These are phyloP conservation scores for Solanum okadae DNA, from an alignment of 257 asterid species.

Conservation along the genomic window DNA sequence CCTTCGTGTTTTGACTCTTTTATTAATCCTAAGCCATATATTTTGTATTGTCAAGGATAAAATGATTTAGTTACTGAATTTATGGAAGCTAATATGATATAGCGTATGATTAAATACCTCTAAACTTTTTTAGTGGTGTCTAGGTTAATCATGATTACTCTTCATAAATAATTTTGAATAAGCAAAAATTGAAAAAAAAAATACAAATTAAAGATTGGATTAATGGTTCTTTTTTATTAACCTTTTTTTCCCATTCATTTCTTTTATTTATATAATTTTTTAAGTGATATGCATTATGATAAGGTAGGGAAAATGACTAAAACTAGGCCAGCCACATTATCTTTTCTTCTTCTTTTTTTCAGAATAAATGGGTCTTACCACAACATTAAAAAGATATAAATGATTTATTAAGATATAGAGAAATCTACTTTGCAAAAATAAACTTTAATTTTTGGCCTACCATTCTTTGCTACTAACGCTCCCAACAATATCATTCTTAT, in stretches of 20 bases:
- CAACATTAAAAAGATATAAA: slow-evolving; percentile 16
- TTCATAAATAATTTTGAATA: not conserved
- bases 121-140: not conserved
- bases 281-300: not conserved
- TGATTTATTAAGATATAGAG: slow-evolving; percentile 17
- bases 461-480: slow-evolving; percentile 44
- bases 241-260: not conserved
- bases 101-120: not conserved
- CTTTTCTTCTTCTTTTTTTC: not conserved
- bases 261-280: not conserved
- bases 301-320: slow-evolving; percentile 40
- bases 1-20: not conserved
- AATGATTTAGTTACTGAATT: not conserved
- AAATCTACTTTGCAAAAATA: slow-evolving; percentile 21
- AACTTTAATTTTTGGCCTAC: slow-evolving; percentile 33
- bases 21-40: not conserved
- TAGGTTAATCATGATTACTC: not conserved
- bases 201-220: not conserved
- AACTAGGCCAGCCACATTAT: slow-evolving; percentile 25
- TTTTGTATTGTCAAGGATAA: not conserved
- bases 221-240: not conserved
- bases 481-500: slow-evolving; percentile 42
- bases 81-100: not conserved
- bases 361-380: slow-evolving; percentile 16
- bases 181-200: not conserved